Evolutionary conservation across 2,329 filamentous ascomycete genomes (phyloP).

Genomic region (Penicillium sp.): DNA sequence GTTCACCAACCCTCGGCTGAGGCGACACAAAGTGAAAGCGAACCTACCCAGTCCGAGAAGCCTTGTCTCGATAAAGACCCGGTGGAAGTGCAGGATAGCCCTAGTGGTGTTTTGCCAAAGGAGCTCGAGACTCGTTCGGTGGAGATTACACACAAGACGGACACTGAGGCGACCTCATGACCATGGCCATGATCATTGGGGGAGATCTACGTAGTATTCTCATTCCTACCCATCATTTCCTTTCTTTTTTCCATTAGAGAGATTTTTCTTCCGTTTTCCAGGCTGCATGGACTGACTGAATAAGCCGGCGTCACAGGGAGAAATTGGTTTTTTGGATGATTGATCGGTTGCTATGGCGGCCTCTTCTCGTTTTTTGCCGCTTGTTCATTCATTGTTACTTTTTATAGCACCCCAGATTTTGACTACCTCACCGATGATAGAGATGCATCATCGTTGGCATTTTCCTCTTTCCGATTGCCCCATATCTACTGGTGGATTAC

Average conservation of each 20-base stretch:
- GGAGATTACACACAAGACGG: slow-evolving; percentile 32
- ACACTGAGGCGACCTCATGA: slow-evolving; percentile 34
- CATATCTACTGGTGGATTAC: background rate
- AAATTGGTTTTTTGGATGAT: background rate
- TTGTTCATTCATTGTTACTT: background rate
- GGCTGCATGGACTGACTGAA: slow-evolving; percentile 18
- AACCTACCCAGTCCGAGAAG: background rate
- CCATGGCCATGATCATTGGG: slow-evolving; percentile 14
- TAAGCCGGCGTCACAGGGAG: slow-evolving; percentile 25
- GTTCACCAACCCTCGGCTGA: slow-evolving; percentile 16
- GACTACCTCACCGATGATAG: background rate
- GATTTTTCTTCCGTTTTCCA: slow-evolving; percentile 1
- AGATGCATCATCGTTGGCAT: background rate
- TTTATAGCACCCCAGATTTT: background rate
- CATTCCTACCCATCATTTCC: slow-evolving; percentile 4
- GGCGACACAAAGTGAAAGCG: background rate
- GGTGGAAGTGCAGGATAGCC: slow-evolving; percentile 17
- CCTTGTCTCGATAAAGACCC: slow-evolving; percentile 11
- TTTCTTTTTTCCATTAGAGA: slow-evolving; percentile 3
- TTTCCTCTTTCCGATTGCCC: background rate
- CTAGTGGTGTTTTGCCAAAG: slow-evolving; percentile 30
- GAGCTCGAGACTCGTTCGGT: slow-evolving; percentile 41
- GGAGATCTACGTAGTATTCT: slow-evolving; percentile 10
- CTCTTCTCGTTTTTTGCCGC: background rate
- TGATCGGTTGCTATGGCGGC: background rate